These are phyloP conservation scores for Dendrobium officinale DNA, from an alignment of 106 monocot species.

Conservation along the genomic window DNA sequence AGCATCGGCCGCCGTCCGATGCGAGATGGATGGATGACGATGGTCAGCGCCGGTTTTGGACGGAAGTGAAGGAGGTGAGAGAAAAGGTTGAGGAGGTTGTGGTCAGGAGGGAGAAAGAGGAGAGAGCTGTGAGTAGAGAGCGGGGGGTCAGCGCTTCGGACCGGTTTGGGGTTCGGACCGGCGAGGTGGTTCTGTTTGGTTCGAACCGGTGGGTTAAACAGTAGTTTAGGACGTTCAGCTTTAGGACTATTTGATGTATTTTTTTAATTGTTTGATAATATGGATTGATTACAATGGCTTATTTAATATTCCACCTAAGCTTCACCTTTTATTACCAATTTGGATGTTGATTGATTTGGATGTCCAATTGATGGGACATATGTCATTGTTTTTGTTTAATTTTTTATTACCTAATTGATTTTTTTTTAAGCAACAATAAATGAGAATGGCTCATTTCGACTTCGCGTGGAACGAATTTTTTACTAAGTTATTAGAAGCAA, in stretches of 20 bases:
- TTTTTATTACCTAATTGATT: too few relatives aligned
- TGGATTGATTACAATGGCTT: not conserved
- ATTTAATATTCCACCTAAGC: too few relatives aligned
- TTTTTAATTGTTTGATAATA: not conserved
- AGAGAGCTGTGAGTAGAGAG: conserved; percentile 10
- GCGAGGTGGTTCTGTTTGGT: conserved; percentile 10
- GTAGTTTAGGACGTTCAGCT: not conserved
- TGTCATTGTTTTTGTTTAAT: too few relatives aligned
- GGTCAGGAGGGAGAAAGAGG: conserved; percentile 14
- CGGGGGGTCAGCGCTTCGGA: conserved; percentile 23
- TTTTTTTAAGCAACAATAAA: too few relatives aligned
- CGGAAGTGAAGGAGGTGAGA: conserved; percentile 7
- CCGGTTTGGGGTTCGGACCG: conserved; percentile 20
- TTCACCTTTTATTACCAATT: too few relatives aligned
- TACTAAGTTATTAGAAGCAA: too few relatives aligned
- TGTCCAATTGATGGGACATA: too few relatives aligned
- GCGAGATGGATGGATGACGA: conserved; percentile 8
- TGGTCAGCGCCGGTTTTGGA: conserved; percentile 10
- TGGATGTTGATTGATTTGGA: too few relatives aligned
- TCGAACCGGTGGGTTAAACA: conserved; percentile 27
- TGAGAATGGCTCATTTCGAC: too few relatives aligned
- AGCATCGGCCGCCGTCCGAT: conserved; percentile 6
- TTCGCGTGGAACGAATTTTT: too few relatives aligned
- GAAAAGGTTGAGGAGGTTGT: conserved; percentile 18
- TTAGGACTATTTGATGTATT: too few relatives aligned